Evolutionary conservation across 495 filamentous ascomycete species (phyloP).

Genomic region (Terfezia claveryi): DNA sequence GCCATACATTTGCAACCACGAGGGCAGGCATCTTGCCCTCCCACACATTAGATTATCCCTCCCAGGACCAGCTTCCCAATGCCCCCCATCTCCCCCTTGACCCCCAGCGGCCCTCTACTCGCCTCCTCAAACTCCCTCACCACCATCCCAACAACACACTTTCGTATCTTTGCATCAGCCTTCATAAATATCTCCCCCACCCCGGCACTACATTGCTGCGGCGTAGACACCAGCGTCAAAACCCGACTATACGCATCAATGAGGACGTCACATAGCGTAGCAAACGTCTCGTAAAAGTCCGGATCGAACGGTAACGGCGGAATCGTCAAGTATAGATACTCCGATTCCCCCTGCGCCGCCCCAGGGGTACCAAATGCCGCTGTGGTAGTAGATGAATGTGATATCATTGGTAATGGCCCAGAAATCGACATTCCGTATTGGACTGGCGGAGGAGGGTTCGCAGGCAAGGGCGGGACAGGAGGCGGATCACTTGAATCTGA

Average conservation of each 20-base stretch:
- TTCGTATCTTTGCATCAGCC: slow-evolving; percentile 62
- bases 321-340: slow-evolving; percentile 71
- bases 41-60: slow-evolving; percentile 45
- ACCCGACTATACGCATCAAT: slow-evolving; percentile 79
- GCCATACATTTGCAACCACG: background rate
- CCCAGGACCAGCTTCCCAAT: slow-evolving; percentile 77
- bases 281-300: slow-evolving; percentile 91
- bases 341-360: slow-evolving; percentile 33
- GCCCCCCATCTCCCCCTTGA: slow-evolving; percentile 58
- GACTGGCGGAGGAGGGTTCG: slow-evolving; percentile 9
- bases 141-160: slow-evolving; percentile 63
- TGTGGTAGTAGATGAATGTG: slow-evolving; percentile 1
- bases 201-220: slow-evolving; percentile 36
- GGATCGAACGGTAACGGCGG: slow-evolving; percentile 91
- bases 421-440: slow-evolving; percentile 25
- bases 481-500: slow-evolving; percentile 1
- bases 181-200: slow-evolving; percentile 73
- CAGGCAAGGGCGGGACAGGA: slow-evolving; percentile 1
- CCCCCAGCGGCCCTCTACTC: slow-evolving; percentile 36
- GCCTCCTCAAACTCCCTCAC: slow-evolving; percentile 86
- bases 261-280: slow-evolving; percentile 87
- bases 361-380: slow-evolving; percentile 9
- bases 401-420: slow-evolving; percentile 21
- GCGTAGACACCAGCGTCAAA: slow-evolving; percentile 42
- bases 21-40: background rate